A percentile compares a stretch with the other conserved stretches of the same genome.
phyloP scores from a whole-genome alignment of 2,329 filamentous ascomycete species.

The Rhinocladiella mackenziei region DNA sequence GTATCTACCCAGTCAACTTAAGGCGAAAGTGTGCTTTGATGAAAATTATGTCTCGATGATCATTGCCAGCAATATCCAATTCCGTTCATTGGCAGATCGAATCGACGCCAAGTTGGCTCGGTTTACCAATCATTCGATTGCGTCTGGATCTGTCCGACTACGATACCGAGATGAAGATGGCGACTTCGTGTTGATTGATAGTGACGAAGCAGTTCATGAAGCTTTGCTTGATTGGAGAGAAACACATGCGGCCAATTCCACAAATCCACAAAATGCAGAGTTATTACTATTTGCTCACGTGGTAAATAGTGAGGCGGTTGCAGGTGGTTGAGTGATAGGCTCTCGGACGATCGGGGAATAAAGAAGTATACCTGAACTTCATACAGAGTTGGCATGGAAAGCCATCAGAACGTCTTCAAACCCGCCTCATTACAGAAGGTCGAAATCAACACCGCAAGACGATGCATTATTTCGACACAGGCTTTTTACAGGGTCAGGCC shows the following conservation, averaged over 20 bases:
- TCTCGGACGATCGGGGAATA: background rate
- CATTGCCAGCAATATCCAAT: slow-evolving; percentile 90
- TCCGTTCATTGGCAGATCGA: slow-evolving; percentile 86
- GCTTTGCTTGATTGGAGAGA: slow-evolving; percentile 94
- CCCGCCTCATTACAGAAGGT: too few relatives aligned
- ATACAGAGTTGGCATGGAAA: too few relatives aligned
- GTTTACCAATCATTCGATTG: slow-evolving; percentile 79
- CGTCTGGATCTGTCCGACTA: slow-evolving; percentile 75
- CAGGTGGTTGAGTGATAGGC: slow-evolving; percentile 3
- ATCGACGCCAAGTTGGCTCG: slow-evolving; percentile 92
- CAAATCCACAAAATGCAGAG: slow-evolving; percentile 28
- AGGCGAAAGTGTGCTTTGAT: slow-evolving; percentile 91
- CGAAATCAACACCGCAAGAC: too few relatives aligned
- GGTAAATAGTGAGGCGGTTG: slow-evolving; percentile 7
- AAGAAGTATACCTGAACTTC: too few relatives aligned
- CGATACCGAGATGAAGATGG: slow-evolving; percentile 90
- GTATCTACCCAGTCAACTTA: slow-evolving; percentile 69
- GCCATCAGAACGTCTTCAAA: too few relatives aligned
- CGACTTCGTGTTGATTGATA: slow-evolving; percentile 88
- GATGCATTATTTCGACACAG: too few relatives aligned
- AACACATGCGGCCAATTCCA: slow-evolving; percentile 59
- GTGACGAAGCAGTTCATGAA: slow-evolving; percentile 92
- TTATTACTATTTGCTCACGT: slow-evolving; percentile 27
- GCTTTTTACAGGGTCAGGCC: too few relatives aligned
- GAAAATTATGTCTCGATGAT: slow-evolving; percentile 93